These are phyloP conservation scores for Nidularia pulvinata DNA, from an alignment of 768 basidiomycete genomes.

Conservation along the genomic window DNA sequence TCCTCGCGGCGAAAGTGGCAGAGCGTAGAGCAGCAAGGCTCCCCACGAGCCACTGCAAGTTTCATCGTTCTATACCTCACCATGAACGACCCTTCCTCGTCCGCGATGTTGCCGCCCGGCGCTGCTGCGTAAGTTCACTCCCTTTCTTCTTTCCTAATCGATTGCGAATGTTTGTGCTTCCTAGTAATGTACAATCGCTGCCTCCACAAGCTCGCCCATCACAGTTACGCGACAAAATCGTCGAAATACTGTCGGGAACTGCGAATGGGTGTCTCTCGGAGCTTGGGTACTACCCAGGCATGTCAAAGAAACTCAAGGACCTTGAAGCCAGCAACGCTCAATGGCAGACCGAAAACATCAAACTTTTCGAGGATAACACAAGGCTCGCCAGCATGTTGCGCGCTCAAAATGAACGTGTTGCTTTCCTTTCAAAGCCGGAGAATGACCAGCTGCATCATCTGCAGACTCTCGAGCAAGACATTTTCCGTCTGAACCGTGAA, in stretches of 20 bases:
- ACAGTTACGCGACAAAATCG: conserved; percentile 29
- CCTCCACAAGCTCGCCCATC: neutral
- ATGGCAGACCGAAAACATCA: conserved; percentile 34
- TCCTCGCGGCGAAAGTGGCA: too few relatives aligned
- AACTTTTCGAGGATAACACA: conserved; percentile 36
- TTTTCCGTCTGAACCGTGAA: too few relatives aligned
- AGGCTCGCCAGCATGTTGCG: conserved; percentile 20
- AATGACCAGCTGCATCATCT: too few relatives aligned
- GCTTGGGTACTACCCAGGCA: conserved; percentile 43
- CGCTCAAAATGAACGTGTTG: conserved; percentile 8
- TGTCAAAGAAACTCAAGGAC: conserved; percentile 32
- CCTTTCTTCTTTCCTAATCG: neutral
- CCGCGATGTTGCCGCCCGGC: neutral
- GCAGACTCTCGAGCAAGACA: too few relatives aligned
- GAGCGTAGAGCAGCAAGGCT: neutral
- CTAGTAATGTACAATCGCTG: neutral
- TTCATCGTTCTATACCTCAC: neutral
- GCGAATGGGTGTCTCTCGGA: conserved; percentile 46
- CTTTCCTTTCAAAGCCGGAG: too few relatives aligned
- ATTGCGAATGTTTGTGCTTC: neutral
- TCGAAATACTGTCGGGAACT: conserved; percentile 41
- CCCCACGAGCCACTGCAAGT: neutral
- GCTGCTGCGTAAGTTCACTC: neutral
- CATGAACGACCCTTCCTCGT: neutral
- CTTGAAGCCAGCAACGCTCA: conserved; percentile 24